A percentile compares a stretch with the other conserved stretches of the same genome.
These are phyloP conservation scores for Corinectria fuckeliana DNA, from an alignment of 2,329 filamentous ascomycete genomes.

Conservation along the genomic window DNA sequence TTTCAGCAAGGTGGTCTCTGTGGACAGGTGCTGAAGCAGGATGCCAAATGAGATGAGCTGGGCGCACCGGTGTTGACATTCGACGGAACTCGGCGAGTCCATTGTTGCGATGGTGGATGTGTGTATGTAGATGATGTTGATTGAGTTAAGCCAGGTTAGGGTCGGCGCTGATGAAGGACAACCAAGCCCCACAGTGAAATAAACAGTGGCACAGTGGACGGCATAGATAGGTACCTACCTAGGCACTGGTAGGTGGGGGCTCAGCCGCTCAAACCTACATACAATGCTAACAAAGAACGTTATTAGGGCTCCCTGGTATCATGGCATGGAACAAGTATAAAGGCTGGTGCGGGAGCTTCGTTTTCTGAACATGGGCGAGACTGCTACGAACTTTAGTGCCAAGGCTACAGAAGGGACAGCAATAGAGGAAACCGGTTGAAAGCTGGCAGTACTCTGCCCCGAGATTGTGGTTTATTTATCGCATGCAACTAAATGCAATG, in stretches of 20 bases:
- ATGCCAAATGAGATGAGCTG: conserved; percentile 47
- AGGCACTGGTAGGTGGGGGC: neutral
- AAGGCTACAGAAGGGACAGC: no score
- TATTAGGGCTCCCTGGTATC: neutral
- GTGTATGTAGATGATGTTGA: neutral
- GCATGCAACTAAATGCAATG: no score
- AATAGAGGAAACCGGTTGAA: no score
- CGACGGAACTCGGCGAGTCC: conserved; percentile 27
- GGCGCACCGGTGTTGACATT: conserved; percentile 43
- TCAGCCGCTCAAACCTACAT: neutral
- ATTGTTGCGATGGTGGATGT: neutral
- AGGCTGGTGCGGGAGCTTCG: neutral
- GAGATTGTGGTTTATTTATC: no score
- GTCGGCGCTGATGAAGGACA: no score
- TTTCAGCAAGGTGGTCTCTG: conserved; percentile 36
- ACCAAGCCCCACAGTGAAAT: no score
- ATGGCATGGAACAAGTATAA: neutral
- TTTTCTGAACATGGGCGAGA: neutral
- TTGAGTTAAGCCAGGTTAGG: no score
- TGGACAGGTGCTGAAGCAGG: conserved; percentile 44
- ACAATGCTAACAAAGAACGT: neutral
- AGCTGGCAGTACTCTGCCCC: no score
- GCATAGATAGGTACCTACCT: neutral
- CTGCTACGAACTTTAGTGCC: neutral
- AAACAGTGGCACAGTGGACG: neutral